Base-by-base conservation (phyloP, 257 asterid species). In the Datura wrightii region DNA sequence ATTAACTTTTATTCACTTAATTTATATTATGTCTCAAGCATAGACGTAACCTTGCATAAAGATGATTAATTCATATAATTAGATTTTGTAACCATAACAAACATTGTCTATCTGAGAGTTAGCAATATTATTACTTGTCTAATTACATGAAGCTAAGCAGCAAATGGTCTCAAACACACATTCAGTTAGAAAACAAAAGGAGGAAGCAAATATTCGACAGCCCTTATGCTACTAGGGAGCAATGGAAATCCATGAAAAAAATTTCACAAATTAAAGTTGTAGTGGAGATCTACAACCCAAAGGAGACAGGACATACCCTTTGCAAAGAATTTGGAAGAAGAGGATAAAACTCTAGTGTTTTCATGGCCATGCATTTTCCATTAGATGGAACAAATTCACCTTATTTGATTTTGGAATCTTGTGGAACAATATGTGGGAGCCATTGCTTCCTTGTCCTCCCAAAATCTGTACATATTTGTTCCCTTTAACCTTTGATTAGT, bases 371-470 rank as follows among this genome's bases (percentile, higher is more conserved):
- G 62, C 76, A 84, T 70, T 41, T 4, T 31, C 14, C 59, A 31
- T 24, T 52, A 31, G 44, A 39, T 41, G 59, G 80, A 10, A 39
- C 59, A 74, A 31, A 31, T 24, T 24, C 31, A 31, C 48, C 42
- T 24, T 13, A 58, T 56, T 54, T 84, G 14, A 63, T 42, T 71
- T 71, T 71, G 79, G 16, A 42, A 70, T 54, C 6, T 70, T 18
- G 8, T 70, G 56, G 37, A 13, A 74, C 50, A 52, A 83, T 65
- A 83, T 60, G 88, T 86, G 87, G 90, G 89, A 86, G 84, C 70
- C 87, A 83, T 87, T 87, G 46, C 44, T 79, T 46, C 88, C 89
- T 83, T 90, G 92, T 91, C 89, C 86, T 85, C 62, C 88, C 83
- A n/a, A 50, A 67, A 46, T 85, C 84, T 66, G 84, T 69, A 89